These are phyloP conservation scores for Benincasa hispida DNA, from an alignment of 306 rosid species.

Conservation along the genomic window DNA sequence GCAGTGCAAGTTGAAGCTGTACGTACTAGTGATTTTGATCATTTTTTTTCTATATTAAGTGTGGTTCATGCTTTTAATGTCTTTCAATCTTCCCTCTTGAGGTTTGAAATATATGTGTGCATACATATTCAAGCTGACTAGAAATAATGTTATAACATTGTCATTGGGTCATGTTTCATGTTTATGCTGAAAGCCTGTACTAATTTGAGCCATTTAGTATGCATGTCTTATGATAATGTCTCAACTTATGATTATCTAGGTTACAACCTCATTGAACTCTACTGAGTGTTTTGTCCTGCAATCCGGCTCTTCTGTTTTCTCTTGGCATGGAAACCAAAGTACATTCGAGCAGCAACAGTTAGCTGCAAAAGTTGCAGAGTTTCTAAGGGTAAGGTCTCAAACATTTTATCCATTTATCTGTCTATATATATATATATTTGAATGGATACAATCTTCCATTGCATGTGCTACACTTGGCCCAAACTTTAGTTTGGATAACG, in stretches of 20 bases:
- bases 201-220: conserved; percentile 6
- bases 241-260: conserved; percentile 37
- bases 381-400: conserved; percentile 53
- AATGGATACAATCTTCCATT: neutral
- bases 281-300: conserved; percentile 78
- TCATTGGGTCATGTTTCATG: neutral
- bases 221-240: neutral
- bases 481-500: neutral
- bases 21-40: conserved; percentile 17
- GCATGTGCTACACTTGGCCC: neutral
- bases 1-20: conserved; percentile 87
- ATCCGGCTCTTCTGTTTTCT: conserved; percentile 81
- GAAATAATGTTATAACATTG: neutral
- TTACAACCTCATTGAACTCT: conserved; percentile 70
- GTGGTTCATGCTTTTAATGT: neutral
- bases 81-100: neutral
- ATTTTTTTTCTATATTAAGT: neutral
- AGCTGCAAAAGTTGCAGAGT: conserved; percentile 79
- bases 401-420: neutral
- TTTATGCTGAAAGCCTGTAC: neutral
- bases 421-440: no score
- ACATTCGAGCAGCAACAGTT: conserved; percentile 87
- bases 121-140: neutral
- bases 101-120: neutral
- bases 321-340: conserved; percentile 92